Base-by-base conservation (phyloP, 2,329 filamentous ascomycete species). In the Alternaria postmessia region DNA sequence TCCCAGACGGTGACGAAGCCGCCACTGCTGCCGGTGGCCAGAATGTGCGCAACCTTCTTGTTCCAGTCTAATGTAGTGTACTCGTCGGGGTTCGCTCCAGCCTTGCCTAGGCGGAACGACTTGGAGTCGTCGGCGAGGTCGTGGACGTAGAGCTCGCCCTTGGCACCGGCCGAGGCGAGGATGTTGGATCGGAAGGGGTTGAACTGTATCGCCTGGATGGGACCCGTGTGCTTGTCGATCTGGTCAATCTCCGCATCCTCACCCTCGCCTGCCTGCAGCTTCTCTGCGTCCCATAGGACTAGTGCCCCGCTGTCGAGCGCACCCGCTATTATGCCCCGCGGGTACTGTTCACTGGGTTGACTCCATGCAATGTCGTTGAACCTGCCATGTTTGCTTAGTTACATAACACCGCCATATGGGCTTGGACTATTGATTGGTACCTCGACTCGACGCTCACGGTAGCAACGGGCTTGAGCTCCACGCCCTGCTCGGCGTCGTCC, bases 1-100 rank as follows among this genome's bases (percentile, higher is more conserved):
- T 99, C 95, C 95, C 95, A 99, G 18, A 99, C 94, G 2, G 95
- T 98, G 36, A 98, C 94, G 74, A 98, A 96, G 5, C 95, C 95
- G 51, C 93, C 94, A 63, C 89, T 91, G 75, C 94, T 94, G 67
- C 95, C 95, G 9, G 94, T 98, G 18, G 94, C 95, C 69, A 99
- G 83, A 77, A 99, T 99, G 77, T 99, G 94, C 14, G 94, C 88
- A 42, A 98, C 94, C 82, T 96, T 98, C 76, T 93, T 94, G 81
- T 99, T 99, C 96, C 96, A 99, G 70, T 97, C 94, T 62, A 99
- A 85, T 68, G 94, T 96, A 74, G 98, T 95, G 66, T 98, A 92
- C 71, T 99, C 95, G 73, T 98, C 94, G 39, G 93, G 91, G 75
- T 94, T 91, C 65, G 93, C 94, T 42, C 92, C 92, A 38, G 91